Evolutionary conservation across 495 filamentous ascomycete species (phyloP).

Genomic region (Astrothelium subdiscretum): DNA sequence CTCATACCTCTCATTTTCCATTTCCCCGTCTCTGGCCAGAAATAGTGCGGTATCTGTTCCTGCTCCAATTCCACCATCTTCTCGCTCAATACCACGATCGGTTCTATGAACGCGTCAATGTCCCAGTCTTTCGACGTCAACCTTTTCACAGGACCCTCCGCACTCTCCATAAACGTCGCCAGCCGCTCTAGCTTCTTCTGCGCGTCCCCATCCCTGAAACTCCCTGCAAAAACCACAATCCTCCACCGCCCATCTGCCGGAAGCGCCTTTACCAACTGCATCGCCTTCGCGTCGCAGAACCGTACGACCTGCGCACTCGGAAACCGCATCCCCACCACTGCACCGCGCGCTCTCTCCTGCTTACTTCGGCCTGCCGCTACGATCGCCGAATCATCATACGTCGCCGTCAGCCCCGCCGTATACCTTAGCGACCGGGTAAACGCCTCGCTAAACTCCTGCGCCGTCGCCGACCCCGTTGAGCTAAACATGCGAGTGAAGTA

Average conservation of each 20-base stretch:
- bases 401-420: constrained; percentile 4
- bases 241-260: constrained; percentile 47
- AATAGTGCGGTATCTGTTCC: constrained; percentile 45
- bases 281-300: constrained; percentile 43
- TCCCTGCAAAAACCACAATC: constrained; percentile 47
- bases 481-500: not conserved
- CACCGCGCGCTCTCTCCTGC: not conserved
- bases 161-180: constrained; percentile 28
- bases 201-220: constrained; percentile 30
- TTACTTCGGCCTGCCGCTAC: not conserved
- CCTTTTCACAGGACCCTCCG: constrained; percentile 28
- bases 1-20: constrained; percentile 45
- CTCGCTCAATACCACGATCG: constrained; percentile 43
- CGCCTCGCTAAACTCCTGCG: not conserved
- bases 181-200: constrained; percentile 6
- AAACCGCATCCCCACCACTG: constrained; percentile 23
- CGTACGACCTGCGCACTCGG: constrained; percentile 44
- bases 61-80: constrained; percentile 45
- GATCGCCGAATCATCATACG: constrained; percentile 4
- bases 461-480: not conserved
- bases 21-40: constrained; percentile 47
- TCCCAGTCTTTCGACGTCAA: constrained; percentile 38
- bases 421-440: not conserved
- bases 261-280: constrained; percentile 43
- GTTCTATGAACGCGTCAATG: constrained; percentile 49